Evolutionary conservation across 1,139 yeast species (phyloP).

Genomic region (Trichomonascaceae sp.): DNA sequence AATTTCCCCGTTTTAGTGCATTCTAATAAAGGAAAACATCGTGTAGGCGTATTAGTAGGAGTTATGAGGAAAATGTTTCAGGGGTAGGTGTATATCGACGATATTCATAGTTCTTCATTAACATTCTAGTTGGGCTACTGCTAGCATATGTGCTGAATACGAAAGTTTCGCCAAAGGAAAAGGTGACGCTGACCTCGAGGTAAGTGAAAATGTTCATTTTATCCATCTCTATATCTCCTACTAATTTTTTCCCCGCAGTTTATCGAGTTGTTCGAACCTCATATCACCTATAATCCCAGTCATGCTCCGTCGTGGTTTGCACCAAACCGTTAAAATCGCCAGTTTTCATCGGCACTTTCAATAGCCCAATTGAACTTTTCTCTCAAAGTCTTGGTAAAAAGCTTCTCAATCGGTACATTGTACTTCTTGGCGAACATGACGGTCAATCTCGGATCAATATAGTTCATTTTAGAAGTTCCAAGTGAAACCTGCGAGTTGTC

Average conservation of each 20-base stretch:
- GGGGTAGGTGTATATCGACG: conserved; percentile 36
- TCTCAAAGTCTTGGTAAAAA: conserved; percentile 83
- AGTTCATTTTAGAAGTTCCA: conserved; percentile 89
- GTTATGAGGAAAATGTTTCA: conserved; percentile 76
- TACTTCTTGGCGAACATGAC: conserved; percentile 85
- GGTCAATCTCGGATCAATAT: conserved; percentile 89
- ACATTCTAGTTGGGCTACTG: conserved; percentile 58
- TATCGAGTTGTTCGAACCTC: conserved; percentile 27
- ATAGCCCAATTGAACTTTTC: conserved; percentile 97
- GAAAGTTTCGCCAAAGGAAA: conserved; percentile 90
- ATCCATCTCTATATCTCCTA: neutral
- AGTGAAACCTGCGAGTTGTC: conserved; percentile 91
- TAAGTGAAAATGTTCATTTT: conserved; percentile 22
- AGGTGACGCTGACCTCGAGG: conserved; percentile 82
- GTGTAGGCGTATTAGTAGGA: conserved; percentile 89
- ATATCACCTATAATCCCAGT: conserved; percentile 24
- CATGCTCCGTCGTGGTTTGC: conserved; percentile 31
- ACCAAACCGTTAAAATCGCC: conserved; percentile 55
- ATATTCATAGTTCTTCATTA: neutral
- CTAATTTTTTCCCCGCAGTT: conserved; percentile 16
- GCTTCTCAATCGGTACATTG: conserved; percentile 84
- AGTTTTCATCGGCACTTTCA: conserved; percentile 78
- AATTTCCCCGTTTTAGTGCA: conserved; percentile 86
- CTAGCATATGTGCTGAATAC: conserved; percentile 91
- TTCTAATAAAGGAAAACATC: conserved; percentile 91